Evolutionary conservation across 2,329 filamentous ascomycete species (phyloP).

Genomic region (Diplodia corticola): DNA sequence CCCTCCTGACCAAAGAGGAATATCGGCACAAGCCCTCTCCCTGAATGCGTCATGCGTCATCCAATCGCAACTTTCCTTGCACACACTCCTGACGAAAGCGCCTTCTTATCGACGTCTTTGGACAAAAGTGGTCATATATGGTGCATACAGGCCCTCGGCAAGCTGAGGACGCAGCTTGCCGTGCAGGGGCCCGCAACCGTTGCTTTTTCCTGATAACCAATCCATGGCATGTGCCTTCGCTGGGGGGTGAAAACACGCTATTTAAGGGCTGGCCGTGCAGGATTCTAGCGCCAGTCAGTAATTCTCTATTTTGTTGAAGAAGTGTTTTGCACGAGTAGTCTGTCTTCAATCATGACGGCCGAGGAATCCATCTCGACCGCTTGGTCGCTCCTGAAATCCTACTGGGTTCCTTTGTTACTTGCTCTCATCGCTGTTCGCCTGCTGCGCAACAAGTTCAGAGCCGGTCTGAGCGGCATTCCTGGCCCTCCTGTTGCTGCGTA

Average conservation of each 20-base stretch:
- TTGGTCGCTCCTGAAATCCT: background rate
- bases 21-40: background rate
- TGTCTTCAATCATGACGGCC: background rate
- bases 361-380: background rate
- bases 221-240: background rate
- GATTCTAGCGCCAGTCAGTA: background rate
- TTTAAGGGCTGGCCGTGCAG: background rate
- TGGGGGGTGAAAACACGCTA: background rate
- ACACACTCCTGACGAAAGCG: background rate
- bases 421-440: background rate
- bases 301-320: background rate
- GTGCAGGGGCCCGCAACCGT: background rate
- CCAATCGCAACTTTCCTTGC: background rate
- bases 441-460: constrained; percentile 10
- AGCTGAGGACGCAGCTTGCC: background rate
- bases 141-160: background rate
- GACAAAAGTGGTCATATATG: background rate
- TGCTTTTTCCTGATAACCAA: background rate
- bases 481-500: constrained; percentile 63
- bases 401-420: background rate
- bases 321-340: background rate
- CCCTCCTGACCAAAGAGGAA: background rate
- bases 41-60: too few relatives aligned
- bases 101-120: background rate
- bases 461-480: constrained; percentile 47